Base-by-base conservation (phyloP, 192 early-diverging fungal species). In the Polychytrium aggregatum region DNA sequence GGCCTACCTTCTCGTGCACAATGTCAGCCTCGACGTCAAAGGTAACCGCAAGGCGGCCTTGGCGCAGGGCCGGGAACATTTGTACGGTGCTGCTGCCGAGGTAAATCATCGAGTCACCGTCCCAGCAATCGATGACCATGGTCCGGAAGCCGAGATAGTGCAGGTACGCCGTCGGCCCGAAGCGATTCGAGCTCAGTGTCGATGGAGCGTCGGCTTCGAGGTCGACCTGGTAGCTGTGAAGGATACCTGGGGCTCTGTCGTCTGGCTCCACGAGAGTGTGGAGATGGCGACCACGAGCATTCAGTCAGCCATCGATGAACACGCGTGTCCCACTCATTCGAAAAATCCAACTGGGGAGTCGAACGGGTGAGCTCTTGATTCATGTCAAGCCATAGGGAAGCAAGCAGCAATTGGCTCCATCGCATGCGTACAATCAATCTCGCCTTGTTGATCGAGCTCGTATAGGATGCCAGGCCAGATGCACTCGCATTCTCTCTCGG, bases 1-100 rank as follows among this genome's bases (percentile, higher is more conserved):
- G n/a, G n/a, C n/a, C n/a, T n/a, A n/a, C 57, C 63, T 56, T 56
- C 9, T 41, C 46, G 7, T 31, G 35, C 3, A 65, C 41, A 41
- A 72, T 57, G 36, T 70, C 70, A 18, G 70, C 50, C 24, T 65
- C 66, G n/a, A 58, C 54, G n/a, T 72, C 65, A 27, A 49, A 37
- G 11, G 21, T 11, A 31, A 72, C 58, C 3, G 48, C 65, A 8
- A 26, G 11, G 7, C 30, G 25, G 21, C 63, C 70, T 36, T 63
- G 59, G 11, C 66, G 35, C 24, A 69, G 28, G 0, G 41, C 24
- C 10, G 43, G 44, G 34, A 50, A 53, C 31, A 72, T 31, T n/a
- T 64, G 53, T 6, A 66, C 27, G 14, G 27, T 27, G 2, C 65
- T 58, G n/a, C 46, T 21, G 11, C 71, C 71, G 3, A 71, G 18